These are phyloP conservation scores for Candida corydali DNA, from an alignment of 805 yeast genomes.

Conservation along the genomic window DNA sequence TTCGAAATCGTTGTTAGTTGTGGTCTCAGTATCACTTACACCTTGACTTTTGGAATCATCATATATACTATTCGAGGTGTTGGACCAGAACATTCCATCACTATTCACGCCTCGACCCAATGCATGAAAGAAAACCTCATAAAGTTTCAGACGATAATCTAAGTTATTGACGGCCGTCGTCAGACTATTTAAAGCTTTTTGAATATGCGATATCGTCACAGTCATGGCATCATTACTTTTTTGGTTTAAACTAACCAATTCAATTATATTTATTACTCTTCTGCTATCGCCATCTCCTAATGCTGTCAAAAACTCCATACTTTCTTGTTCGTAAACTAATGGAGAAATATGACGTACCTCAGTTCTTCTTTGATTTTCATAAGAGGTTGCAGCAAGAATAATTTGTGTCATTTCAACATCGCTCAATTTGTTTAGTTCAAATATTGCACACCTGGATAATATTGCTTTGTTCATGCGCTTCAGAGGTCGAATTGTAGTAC, in stretches of 20 bases:
- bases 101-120: too few relatives aligned
- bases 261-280: constrained; percentile 28
- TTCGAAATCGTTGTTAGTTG: too few relatives aligned
- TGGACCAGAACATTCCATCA: too few relatives aligned
- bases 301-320: constrained; percentile 14
- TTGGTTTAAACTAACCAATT: constrained; percentile 20
- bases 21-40: too few relatives aligned
- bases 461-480: constrained; percentile 79
- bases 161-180: not conserved
- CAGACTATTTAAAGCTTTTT: not conserved
- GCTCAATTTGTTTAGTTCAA: constrained; percentile 56
- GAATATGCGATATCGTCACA: constrained; percentile 4
- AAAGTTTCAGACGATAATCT: not conserved
- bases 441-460: constrained; percentile 77
- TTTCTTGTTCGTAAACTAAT: constrained; percentile 13
- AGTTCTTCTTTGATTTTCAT: constrained; percentile 18
- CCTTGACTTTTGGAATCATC: too few relatives aligned
- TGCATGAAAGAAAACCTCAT: too few relatives aligned
- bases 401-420: constrained; percentile 49
- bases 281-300: constrained; percentile 30
- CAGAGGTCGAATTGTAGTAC: constrained; percentile 94
- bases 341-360: constrained; percentile 4
- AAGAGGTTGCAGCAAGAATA: constrained; percentile 52
- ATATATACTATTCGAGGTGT: too few relatives aligned
- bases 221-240: constrained; percentile 1